Evolutionary conservation across 1,284 basidiomycete species (phyloP).

Genomic region (Hypsizygus ulmarius): DNA sequence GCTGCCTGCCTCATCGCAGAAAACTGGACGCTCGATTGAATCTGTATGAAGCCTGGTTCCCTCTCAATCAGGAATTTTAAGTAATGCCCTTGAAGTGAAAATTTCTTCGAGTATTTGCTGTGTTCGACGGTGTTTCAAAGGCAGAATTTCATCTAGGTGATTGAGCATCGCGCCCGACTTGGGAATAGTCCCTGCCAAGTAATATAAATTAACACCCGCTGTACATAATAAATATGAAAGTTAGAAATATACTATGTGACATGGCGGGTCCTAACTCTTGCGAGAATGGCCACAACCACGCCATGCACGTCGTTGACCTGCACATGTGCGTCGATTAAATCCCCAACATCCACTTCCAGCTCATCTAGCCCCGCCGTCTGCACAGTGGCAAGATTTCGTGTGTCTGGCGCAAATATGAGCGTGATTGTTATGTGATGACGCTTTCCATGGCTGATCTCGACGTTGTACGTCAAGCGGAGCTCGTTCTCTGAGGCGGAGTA

Average conservation of each 20-base stretch:
- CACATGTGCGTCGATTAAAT: constrained; percentile 61
- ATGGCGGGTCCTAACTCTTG: constrained; percentile 30
- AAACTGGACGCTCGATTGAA: too few species aligned
- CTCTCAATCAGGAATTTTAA: too few species aligned
- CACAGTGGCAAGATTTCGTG: constrained; percentile 57
- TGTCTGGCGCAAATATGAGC: constrained; percentile 68
- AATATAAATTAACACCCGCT: too few species aligned
- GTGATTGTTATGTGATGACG: constrained; percentile 44
- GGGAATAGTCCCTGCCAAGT: too few species aligned
- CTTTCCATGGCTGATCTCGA: constrained; percentile 31
- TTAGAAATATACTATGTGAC: not conserved
- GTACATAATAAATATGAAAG: too few species aligned
- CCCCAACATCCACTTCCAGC: constrained; percentile 52
- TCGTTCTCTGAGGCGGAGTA: constrained; percentile 70
- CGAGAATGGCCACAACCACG: constrained; percentile 63
- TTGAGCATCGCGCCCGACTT: too few species aligned
- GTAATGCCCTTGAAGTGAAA: too few species aligned
- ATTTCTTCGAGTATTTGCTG: too few species aligned
- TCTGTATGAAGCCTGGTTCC: too few species aligned
- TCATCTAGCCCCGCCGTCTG: constrained; percentile 50
- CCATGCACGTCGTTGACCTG: constrained; percentile 71
- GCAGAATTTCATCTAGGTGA: too few species aligned
- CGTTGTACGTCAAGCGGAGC: constrained; percentile 63
- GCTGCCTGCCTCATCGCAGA: too few species aligned
- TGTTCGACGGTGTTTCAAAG: too few species aligned